phyloP scores from a whole-genome alignment of 257 asterid species.

The Gentiana dahurica region DNA sequence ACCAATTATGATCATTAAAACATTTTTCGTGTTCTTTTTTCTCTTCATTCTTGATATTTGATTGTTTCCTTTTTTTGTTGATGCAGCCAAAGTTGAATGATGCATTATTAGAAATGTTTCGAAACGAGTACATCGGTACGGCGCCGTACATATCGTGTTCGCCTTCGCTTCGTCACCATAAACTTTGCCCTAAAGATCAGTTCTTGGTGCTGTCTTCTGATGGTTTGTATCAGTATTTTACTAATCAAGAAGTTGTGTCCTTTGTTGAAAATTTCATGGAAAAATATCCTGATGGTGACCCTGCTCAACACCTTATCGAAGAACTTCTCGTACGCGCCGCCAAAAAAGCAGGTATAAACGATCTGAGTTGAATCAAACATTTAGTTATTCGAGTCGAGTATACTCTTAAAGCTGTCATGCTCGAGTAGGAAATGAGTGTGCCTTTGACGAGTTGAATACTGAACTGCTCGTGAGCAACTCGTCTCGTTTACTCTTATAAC shows the following conservation, averaged over 20 bases:
- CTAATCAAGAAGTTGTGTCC: constrained; percentile 88
- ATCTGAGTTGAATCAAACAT: no score
- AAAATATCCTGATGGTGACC: constrained; percentile 96
- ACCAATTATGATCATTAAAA: no score
- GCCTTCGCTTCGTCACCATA: constrained; percentile 92
- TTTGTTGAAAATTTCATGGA: constrained; percentile 83
- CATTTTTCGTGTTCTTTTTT: no score
- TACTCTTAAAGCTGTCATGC: no score
- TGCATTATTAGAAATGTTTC: constrained; percentile 77
- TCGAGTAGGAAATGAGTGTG: no score
- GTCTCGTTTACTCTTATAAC: no score
- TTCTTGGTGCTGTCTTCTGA: constrained; percentile 94
- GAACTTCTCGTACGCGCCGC: constrained; percentile 95
- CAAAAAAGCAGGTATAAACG: constrained; percentile 74
- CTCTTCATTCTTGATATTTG: no score
- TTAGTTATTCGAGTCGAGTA: no score
- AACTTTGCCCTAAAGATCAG: constrained; percentile 77
- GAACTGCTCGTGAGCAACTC: no score
- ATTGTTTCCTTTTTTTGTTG: background rate
- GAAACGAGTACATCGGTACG: constrained; percentile 87
- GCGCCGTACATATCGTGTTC: constrained; percentile 80
- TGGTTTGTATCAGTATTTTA: constrained; percentile 92
- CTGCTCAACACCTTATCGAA: constrained; percentile 93
- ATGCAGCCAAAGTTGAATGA: constrained; percentile 84
- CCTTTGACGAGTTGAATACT: no score